Conservation (phyloP, 805 yeast species). For the Zygosaccharomyces bailii region DNA sequence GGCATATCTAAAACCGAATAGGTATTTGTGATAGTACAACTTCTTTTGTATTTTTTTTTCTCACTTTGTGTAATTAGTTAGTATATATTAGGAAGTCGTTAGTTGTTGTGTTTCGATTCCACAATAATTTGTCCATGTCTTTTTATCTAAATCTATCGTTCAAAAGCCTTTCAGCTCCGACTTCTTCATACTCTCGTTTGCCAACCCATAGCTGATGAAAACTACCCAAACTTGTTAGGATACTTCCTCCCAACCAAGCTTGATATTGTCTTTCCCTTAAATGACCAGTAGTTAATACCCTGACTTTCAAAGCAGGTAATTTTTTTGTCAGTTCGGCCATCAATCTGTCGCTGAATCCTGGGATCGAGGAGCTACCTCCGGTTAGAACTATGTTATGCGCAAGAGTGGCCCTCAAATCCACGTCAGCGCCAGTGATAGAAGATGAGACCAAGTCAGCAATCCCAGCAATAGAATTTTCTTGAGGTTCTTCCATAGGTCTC, state of each 20-base stretch:
- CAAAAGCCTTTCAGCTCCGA: slow-evolving; percentile 76
- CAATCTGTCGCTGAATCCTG: slow-evolving; percentile 76
- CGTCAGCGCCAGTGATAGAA: slow-evolving; percentile 58
- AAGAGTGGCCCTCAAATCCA: slow-evolving; percentile 76
- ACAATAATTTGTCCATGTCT: too few relatives aligned
- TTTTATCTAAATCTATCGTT: slow-evolving; percentile 74
- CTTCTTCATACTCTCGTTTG: slow-evolving; percentile 80
- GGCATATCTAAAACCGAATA: slow-evolving; percentile 31
- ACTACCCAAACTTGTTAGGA: slow-evolving; percentile 82
- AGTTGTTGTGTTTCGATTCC: too few relatives aligned
- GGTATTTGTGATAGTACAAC: slow-evolving; percentile 1
- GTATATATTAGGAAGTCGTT: too few relatives aligned
- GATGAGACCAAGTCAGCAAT: slow-evolving; percentile 59
- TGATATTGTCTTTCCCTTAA: slow-evolving; percentile 72
- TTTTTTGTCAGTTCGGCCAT: slow-evolving; percentile 62
- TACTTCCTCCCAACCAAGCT: slow-evolving; percentile 91
- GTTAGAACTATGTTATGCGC: slow-evolving; percentile 88
- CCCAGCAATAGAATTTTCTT: slow-evolving; percentile 38
- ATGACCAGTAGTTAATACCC: slow-evolving; percentile 80
- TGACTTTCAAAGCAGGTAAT: slow-evolving; percentile 81
- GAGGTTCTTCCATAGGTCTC: slow-evolving; percentile 21
- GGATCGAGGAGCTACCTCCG: slow-evolving; percentile 77
- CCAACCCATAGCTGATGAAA: slow-evolving; percentile 96
- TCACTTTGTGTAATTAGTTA: slow-evolving; percentile 6
- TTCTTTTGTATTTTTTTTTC: slow-evolving; percentile 4